Conservation (phyloP, 805 yeast genomes). For the Torulaspora franciscae region DNA sequence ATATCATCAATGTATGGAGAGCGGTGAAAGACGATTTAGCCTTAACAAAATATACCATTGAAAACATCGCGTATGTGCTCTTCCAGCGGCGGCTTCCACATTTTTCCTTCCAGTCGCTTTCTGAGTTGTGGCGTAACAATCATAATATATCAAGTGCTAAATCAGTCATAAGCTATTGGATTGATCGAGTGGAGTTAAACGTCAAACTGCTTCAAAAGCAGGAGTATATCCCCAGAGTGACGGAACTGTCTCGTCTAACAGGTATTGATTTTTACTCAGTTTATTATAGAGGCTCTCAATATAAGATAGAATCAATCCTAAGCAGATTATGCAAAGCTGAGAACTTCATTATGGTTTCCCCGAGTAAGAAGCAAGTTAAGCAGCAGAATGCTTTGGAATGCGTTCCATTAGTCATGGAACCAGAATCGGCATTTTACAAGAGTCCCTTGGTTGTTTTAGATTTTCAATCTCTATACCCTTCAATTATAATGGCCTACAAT, state of each 20-base stretch:
- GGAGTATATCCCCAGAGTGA: constrained; percentile 63
- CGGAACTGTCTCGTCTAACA: constrained; percentile 77
- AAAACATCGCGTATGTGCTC: constrained; percentile 65
- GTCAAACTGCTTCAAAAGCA: constrained; percentile 48
- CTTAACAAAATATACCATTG: constrained; percentile 66
- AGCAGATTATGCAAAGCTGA: constrained; percentile 71
- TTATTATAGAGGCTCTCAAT: constrained; percentile 88
- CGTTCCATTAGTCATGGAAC: constrained; percentile 90
- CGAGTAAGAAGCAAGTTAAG: constrained; percentile 74
- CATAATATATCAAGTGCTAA: constrained; percentile 31
- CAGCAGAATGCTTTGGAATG: constrained; percentile 81
- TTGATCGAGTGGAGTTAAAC: constrained; percentile 42
- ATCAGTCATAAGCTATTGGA: constrained; percentile 44
- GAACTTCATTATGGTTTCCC: constrained; percentile 67
- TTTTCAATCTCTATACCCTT: constrained; percentile 91
- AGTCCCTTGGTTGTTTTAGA: constrained; percentile 88
- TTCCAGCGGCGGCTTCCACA: constrained; percentile 66
- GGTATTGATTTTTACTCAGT: constrained; percentile 91
- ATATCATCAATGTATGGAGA: constrained; percentile 83
- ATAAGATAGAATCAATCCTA: constrained; percentile 82
- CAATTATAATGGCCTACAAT: constrained; percentile 85
- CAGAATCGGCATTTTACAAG: constrained; percentile 75
- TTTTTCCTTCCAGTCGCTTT: constrained; percentile 46
- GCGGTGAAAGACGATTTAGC: constrained; percentile 56
- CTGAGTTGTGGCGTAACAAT: constrained; percentile 40